A percentile compares a stretch with the other conserved stretches of the same genome.
phyloP scores from a whole-genome alignment of 441 rosid genomes.

The Geranium incanum region DNA sequence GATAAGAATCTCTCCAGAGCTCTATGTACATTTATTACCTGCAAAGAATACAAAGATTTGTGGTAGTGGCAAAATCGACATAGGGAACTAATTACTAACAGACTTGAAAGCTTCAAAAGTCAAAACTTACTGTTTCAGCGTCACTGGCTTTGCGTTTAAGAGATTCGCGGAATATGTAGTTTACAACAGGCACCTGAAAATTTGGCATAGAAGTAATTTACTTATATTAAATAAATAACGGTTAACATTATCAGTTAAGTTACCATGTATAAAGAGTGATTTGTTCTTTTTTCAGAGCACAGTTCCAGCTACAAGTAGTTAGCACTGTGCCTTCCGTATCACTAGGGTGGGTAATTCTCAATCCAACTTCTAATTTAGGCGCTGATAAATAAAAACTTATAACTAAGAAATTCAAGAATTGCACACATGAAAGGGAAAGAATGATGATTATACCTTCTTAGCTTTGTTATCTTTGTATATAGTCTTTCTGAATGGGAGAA shows the following conservation, averaged over 20 bases:
- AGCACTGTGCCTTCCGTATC: background rate
- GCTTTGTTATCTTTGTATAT: constrained; percentile 53
- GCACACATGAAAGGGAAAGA: background rate
- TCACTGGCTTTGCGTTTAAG: constrained; percentile 79
- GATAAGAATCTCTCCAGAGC: constrained; percentile 46
- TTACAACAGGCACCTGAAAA: constrained; percentile 59
- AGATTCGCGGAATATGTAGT: constrained; percentile 61
- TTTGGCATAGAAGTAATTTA: background rate
- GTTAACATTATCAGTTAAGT: background rate
- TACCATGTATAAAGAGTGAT: background rate
- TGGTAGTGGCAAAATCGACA: background rate
- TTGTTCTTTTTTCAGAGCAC: background rate
- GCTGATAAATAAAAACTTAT: too few species aligned
- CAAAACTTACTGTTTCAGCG: constrained; percentile 54
- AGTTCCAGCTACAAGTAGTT: background rate
- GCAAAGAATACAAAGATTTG: constrained; percentile 18
- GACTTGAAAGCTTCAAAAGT: constrained; percentile 13
- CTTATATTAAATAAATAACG: background rate
- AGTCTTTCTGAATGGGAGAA: constrained; percentile 58
- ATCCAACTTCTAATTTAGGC: too few species aligned
- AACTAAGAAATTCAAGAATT: constrained; percentile 2
- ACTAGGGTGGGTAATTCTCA: background rate
- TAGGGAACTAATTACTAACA: background rate
- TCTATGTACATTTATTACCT: constrained; percentile 65
- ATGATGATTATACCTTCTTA: constrained; percentile 41